A percentile compares a stretch with the other conserved stretches of the same genome.
phyloP scores from a whole-genome alignment of 441 rosid genomes.

The Arabidopsis hybrid region DNA sequence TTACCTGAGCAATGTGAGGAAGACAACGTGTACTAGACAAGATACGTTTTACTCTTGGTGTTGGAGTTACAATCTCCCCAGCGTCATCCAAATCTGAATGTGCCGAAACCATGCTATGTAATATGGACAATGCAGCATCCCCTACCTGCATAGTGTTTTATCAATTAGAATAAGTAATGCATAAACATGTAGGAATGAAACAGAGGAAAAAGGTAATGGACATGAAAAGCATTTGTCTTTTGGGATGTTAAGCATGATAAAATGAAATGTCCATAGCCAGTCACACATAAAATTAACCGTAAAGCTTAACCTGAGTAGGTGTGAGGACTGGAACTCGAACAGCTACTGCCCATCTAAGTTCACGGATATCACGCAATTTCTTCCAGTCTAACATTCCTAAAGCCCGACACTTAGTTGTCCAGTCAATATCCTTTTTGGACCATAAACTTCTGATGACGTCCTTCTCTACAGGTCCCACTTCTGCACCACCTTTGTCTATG shows the following conservation, averaged over 20 bases:
- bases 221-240: constrained; percentile 19
- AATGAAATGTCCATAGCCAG: constrained; percentile 18
- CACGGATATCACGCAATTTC: constrained; percentile 97
- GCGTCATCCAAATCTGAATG: constrained; percentile 99
- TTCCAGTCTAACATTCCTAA: constrained; percentile 99
- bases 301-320: constrained; percentile 81
- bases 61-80: constrained; percentile 99
- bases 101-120: constrained; percentile 98
- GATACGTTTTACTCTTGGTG: constrained; percentile 96
- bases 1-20: constrained; percentile 99
- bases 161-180: constrained; percentile 36
- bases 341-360: constrained; percentile 98
- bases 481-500: constrained; percentile 74
- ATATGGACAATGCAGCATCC: constrained; percentile 92
- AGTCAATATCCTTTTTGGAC: constrained; percentile 92
- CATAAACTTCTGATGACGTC: constrained; percentile 96
- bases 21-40: constrained; percentile 97
- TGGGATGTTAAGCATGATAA: constrained; percentile 20
- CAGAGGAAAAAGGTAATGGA: constrained; percentile 22
- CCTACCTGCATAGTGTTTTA: constrained; percentile 72
- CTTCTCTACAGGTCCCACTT: constrained; percentile 97
- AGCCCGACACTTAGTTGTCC: constrained; percentile 96
- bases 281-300: constrained; percentile 27
- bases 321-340: constrained; percentile 96
- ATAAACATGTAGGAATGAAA: constrained; percentile 30